These are phyloP conservation scores for Leucaena leucocephala DNA, from an alignment of 306 rosid species.

Conservation along the genomic window DNA sequence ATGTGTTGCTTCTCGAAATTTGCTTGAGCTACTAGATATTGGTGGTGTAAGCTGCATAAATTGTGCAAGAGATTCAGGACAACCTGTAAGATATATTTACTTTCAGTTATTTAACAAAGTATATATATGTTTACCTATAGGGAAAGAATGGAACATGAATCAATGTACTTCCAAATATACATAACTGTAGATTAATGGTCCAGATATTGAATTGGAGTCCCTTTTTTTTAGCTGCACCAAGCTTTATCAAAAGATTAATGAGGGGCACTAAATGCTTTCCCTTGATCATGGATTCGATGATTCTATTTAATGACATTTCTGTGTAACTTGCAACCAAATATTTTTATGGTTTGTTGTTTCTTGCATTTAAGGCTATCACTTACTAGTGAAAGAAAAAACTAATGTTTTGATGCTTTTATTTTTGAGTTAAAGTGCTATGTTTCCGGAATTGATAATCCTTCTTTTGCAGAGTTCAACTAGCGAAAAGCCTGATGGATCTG, in stretches of 20 bases:
- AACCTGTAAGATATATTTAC: constrained; percentile 55
- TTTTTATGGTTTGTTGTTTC: constrained; percentile 24
- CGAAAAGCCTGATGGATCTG: constrained; percentile 60
- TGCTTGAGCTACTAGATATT: constrained; percentile 76
- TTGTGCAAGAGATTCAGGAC: constrained; percentile 62
- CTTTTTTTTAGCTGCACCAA: constrained; percentile 22
- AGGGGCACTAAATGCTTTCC: constrained; percentile 32
- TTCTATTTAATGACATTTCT: background rate
- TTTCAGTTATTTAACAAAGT: constrained; percentile 21
- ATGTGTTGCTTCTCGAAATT: constrained; percentile 72
- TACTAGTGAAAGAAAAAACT: background rate
- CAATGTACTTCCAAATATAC: background rate
- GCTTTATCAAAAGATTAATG: constrained; percentile 16
- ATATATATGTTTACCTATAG: background rate
- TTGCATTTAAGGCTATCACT: constrained; percentile 8
- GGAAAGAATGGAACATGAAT: constrained; percentile 15
- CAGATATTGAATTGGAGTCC: constrained; percentile 22
- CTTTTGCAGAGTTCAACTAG: constrained; percentile 56
- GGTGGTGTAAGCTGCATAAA: constrained; percentile 83
- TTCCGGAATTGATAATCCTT: constrained; percentile 40
- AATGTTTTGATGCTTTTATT: constrained; percentile 12
- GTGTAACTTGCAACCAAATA: constrained; percentile 19
- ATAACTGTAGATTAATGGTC: constrained; percentile 11
- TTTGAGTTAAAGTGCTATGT: constrained; percentile 4
- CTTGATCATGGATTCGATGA: constrained; percentile 6